phyloP scores from a whole-genome alignment of 2,329 filamentous ascomycete genomes.

The Alternaria alternata region DNA sequence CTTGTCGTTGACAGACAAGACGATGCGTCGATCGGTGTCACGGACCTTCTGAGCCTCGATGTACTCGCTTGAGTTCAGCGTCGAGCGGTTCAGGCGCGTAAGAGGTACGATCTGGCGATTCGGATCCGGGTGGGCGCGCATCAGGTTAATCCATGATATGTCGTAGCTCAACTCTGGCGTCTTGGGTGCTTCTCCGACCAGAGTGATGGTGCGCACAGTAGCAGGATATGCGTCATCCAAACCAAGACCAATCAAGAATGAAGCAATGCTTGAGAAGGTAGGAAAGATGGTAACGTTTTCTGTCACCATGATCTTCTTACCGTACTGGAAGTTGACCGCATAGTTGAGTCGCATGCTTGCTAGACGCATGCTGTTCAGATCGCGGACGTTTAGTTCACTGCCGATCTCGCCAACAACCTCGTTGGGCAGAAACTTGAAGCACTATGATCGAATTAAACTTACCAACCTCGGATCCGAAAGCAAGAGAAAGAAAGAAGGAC shows the following conservation, averaged over 20 bases:
- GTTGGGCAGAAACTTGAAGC: neutral
- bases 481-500: neutral
- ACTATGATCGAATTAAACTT: neutral
- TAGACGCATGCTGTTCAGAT: neutral
- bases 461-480: neutral
- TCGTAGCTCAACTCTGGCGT: neutral
- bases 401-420: slow-evolving; percentile 6
- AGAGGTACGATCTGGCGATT: neutral
- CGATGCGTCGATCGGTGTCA: neutral
- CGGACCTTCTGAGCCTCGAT: neutral
- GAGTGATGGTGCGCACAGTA: slow-evolving; percentile 8
- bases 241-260: slow-evolving; percentile 7
- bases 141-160: neutral
- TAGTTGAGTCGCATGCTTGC: neutral
- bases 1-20: slow-evolving; percentile 13
- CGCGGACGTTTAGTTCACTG: neutral
- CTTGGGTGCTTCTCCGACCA: slow-evolving; percentile 20
- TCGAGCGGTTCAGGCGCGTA: neutral
- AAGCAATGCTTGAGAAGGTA: slow-evolving; percentile 6
- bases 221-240: neutral
- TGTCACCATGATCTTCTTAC: slow-evolving; percentile 2
- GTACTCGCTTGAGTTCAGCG: neutral
- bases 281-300: slow-evolving; percentile 1
- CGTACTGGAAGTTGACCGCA: neutral
- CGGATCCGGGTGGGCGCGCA: neutral